Conservation (phyloP, 495 filamentous ascomycete species). For the Daldinia loculata region DNA sequence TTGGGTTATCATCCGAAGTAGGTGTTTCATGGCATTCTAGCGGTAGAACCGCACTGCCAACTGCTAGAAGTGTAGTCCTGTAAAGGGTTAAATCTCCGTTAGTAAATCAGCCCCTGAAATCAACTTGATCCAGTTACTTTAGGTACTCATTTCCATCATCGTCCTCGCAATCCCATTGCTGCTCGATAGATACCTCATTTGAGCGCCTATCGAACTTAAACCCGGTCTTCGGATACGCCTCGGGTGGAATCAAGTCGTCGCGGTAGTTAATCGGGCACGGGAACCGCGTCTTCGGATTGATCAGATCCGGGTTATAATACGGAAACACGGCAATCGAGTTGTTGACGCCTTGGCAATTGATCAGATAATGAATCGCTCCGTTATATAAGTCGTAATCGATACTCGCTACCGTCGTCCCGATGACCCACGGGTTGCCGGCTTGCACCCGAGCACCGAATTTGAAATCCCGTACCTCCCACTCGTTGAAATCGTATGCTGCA, state of each 20-base stretch:
- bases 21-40: slow-evolving; percentile 13
- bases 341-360: slow-evolving; percentile 23
- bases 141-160: slow-evolving; percentile 10
- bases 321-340: neutral
- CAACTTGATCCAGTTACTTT: neutral
- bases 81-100: neutral
- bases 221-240: slow-evolving; percentile 27
- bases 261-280: slow-evolving; percentile 24
- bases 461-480: slow-evolving; percentile 26
- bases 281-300: slow-evolving; percentile 13
- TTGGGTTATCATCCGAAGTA: neutral
- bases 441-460: neutral
- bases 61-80: slow-evolving; percentile 11
- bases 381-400: slow-evolving; percentile 26
- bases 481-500: neutral
- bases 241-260: slow-evolving; percentile 27
- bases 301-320: slow-evolving; percentile 6
- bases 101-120: neutral
- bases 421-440: neutral
- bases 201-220: slow-evolving; percentile 17
- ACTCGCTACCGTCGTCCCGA: neutral
- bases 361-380: slow-evolving; percentile 13
- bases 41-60: slow-evolving; percentile 11
- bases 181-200: slow-evolving; percentile 17
- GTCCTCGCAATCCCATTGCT: slow-evolving; percentile 18